Base-by-base conservation (phyloP, 2,329 filamentous ascomycete species). In the Colletotrichum eleusines region DNA sequence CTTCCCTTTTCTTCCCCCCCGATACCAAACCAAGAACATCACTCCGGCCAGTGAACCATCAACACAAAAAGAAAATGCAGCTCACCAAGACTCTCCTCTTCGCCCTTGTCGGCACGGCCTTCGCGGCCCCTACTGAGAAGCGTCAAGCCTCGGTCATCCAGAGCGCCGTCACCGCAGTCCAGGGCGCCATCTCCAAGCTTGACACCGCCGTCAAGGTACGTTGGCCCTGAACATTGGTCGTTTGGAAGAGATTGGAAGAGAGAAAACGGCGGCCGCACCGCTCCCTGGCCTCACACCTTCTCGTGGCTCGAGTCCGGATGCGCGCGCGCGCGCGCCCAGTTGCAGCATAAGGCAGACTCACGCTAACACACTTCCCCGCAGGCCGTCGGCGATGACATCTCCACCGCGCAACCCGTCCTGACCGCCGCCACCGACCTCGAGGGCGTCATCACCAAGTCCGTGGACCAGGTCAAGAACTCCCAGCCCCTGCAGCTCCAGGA, bases 141-240 rank as follows among this genome's bases (percentile, higher is more conserved):
- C 69, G 69, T 12, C 89, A 91, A 78, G 80, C 85, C 44, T 85
- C 84, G 63, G 84, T 88, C 26, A 84, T 90, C 78, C 88, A 87
- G 80, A 87, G 86, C 33, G 81, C 84, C 72, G 88, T 89, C 46
- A 90, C 85, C 78, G 86, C 86, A n/a, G 81, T 87, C 62, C 90
- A 88, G 80, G 73, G 74, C 62, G 89, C 90, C 78, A 81, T 91
- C 8, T 89, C 90, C 79, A 85, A 89, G 71, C 78, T 84, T 59
- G 80, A 80, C 66, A 74, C 71, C 20, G 74, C 76, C 7, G 67
- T 75, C 7, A 62, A 71, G 69, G 69, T 71, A 54, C 12, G 69
- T 59, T 23, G 2, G 16, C 23, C 59, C 58, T 20, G 14, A 59
- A 23, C 6, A 23, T 23, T 28, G 51, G 51, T 23, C 44, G 28